Evolutionary conservation across 768 basidiomycete species (phyloP).

Genomic region (Amanita rimosa): DNA sequence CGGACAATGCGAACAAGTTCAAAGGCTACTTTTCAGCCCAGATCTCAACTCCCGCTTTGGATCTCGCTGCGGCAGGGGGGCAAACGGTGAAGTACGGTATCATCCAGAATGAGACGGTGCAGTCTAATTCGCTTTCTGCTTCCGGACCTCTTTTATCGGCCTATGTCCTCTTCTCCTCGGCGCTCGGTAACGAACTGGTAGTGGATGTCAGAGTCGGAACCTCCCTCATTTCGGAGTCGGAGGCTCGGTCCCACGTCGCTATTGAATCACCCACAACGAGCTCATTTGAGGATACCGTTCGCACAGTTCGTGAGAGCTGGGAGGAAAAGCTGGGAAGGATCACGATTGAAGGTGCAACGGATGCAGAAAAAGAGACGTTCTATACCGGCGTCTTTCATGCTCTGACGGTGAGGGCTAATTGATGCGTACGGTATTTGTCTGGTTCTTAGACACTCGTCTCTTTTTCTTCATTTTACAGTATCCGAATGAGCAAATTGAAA

Average conservation of each 20-base stretch:
- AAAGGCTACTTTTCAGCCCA: conserved; percentile 51
- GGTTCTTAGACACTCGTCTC: background rate
- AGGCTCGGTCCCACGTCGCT: conserved; percentile 43
- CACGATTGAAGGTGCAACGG: conserved; percentile 34
- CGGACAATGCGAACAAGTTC: conserved; percentile 26
- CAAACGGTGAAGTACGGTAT: conserved; percentile 23
- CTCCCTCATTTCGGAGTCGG: conserved; percentile 64
- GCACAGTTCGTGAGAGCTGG: conserved; percentile 39
- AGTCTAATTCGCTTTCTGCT: conserved; percentile 17
- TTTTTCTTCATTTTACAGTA: conserved; percentile 30
- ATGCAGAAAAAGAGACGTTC: conserved; percentile 35
- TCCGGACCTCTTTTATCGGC: conserved; percentile 38
- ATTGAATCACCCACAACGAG: conserved; percentile 17
- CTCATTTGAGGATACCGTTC: conserved; percentile 41
- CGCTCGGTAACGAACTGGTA: conserved; percentile 6
- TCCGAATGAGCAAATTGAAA: conserved; percentile 66
- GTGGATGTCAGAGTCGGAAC: conserved; percentile 55
- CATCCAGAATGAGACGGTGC: conserved; percentile 30
- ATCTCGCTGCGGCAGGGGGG: background rate
- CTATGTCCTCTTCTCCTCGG: conserved; percentile 33
- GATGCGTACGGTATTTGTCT: background rate
- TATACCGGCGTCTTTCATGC: conserved; percentile 59
- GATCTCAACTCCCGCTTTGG: conserved; percentile 29
- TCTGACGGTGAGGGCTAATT: conserved; percentile 30
- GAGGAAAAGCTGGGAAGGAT: conserved; percentile 44